phyloP scores from a whole-genome alignment of 2,329 filamentous ascomycete species.

The Penicillium sp. region DNA sequence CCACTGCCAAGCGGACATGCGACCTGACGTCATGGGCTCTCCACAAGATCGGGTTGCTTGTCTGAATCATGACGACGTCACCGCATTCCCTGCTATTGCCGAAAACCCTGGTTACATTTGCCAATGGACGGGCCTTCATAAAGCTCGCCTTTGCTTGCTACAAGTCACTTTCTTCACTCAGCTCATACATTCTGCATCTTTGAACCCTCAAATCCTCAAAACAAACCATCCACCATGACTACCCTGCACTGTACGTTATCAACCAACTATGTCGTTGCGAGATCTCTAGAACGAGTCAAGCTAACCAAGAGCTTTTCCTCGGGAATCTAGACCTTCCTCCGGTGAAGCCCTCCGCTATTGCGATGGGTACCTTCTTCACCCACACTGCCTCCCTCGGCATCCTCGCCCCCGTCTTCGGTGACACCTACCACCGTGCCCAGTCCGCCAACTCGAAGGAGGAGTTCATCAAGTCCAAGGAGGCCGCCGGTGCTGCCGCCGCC shows the following conservation, averaged over 20 bases:
- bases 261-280: not conserved
- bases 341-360: slow-evolving; percentile 98
- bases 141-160: slow-evolving; percentile 1
- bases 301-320: not conserved
- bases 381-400: slow-evolving; percentile 87
- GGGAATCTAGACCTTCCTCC: slow-evolving; percentile 63
- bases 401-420: slow-evolving; percentile 85
- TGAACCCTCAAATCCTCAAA: not conserved
- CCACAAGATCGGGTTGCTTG: slow-evolving; percentile 8
- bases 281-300: not conserved
- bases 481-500: slow-evolving; percentile 79
- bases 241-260: slow-evolving; percentile 60
- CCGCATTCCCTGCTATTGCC: slow-evolving; percentile 4
- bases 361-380: slow-evolving; percentile 93
- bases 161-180: not conserved
- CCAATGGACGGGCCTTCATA: slow-evolving; percentile 7
- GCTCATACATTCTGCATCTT: not conserved
- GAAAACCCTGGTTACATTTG: not conserved
- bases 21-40: slow-evolving; percentile 18
- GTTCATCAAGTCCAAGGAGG: slow-evolving; percentile 92
- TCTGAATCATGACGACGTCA: slow-evolving; percentile 37
- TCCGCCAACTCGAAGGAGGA: slow-evolving; percentile 92
- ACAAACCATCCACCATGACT: slow-evolving; percentile 52
- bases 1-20: not conserved
- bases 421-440: slow-evolving; percentile 92